Evolutionary conservation across 2,329 filamentous ascomycete genomes (phyloP).

Genomic region (Apiospora pterosperma): DNA sequence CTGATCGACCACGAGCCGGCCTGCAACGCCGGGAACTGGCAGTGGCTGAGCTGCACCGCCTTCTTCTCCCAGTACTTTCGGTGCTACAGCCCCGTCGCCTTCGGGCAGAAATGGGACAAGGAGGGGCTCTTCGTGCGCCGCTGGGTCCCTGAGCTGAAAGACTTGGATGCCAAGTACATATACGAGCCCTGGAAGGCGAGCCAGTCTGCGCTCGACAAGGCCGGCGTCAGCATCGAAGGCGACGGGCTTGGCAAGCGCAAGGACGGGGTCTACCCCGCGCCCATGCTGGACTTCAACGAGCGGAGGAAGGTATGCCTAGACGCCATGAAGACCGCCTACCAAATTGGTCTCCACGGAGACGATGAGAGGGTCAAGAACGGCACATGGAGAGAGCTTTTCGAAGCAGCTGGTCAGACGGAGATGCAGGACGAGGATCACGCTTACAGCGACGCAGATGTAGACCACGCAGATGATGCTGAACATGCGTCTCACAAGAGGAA

Average conservation of each 20-base stretch:
- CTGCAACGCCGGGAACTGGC: constrained; percentile 75
- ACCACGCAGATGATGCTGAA: constrained; percentile 21
- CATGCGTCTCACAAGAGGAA: constrained; percentile 26
- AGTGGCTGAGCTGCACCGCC: constrained; percentile 72
- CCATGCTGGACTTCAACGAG: constrained; percentile 73
- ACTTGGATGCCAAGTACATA: constrained; percentile 65
- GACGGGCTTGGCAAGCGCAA: constrained; percentile 37
- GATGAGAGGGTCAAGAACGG: constrained; percentile 60
- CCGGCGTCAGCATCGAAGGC: constrained; percentile 55
- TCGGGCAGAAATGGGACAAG: constrained; percentile 74
- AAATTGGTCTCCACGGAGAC: constrained; percentile 61
- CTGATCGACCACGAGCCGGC: constrained; percentile 72
- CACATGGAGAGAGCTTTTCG: constrained; percentile 47
- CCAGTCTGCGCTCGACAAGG: constrained; percentile 64
- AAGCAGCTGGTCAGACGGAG: constrained; percentile 33
- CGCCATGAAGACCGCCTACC: constrained; percentile 69
- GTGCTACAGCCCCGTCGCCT: constrained; percentile 67
- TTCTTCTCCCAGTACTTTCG: constrained; percentile 73
- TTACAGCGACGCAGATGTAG: constrained; percentile 26
- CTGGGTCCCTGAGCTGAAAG: constrained; percentile 64
- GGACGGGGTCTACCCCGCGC: constrained; percentile 62
- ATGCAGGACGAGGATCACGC: constrained; percentile 30
- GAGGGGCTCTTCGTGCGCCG: constrained; percentile 60
- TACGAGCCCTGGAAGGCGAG: constrained; percentile 79
- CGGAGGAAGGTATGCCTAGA: constrained; percentile 60